Percentiles rank a stretch among this genome's conserved stretches.
Conservation (phyloP, 1,284 basidiomycete genomes). For the Boletus subluridellus region DNA sequence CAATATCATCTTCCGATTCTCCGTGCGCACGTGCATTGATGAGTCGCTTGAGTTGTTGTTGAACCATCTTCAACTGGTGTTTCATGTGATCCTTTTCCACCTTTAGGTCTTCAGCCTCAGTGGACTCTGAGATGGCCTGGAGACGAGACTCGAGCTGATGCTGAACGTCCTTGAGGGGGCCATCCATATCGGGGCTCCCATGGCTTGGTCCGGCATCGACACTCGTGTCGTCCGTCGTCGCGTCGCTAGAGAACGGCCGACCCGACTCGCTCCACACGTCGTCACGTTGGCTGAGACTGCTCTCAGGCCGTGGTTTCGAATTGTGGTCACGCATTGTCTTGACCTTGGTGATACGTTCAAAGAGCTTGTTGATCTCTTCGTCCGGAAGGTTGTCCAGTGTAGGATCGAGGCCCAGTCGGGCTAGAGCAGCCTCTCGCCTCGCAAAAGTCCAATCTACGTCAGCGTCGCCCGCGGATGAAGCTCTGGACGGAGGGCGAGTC, state of each 20-base stretch:
- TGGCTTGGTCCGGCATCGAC: slow-evolving; percentile 62
- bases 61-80: slow-evolving; percentile 77
- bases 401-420: slow-evolving; percentile 78
- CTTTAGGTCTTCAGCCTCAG: slow-evolving; percentile 79
- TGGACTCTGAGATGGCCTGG: slow-evolving; percentile 67
- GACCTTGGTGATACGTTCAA: slow-evolving; percentile 88
- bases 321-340: slow-evolving; percentile 82
- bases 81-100: slow-evolving; percentile 91
- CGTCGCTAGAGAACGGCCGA: slow-evolving; percentile 68
- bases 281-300: slow-evolving; percentile 79
- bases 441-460: slow-evolving; percentile 94
- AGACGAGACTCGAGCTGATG: slow-evolving; percentile 69
- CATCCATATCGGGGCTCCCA: slow-evolving; percentile 66
- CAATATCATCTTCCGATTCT: slow-evolving; percentile 58
- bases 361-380: slow-evolving; percentile 90
- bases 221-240: slow-evolving; percentile 81
- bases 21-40: slow-evolving; percentile 77
- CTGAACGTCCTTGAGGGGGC: slow-evolving; percentile 64
- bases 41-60: slow-evolving; percentile 78
- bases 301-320: slow-evolving; percentile 72
- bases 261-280: slow-evolving; percentile 82
- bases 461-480: slow-evolving; percentile 59
- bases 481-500: slow-evolving; percentile 74
- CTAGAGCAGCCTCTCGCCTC: slow-evolving; percentile 85
- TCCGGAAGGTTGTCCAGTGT: slow-evolving; percentile 87